phyloP scores from a whole-genome alignment of 139 green algal species.

The Coelastrella sp. region DNA sequence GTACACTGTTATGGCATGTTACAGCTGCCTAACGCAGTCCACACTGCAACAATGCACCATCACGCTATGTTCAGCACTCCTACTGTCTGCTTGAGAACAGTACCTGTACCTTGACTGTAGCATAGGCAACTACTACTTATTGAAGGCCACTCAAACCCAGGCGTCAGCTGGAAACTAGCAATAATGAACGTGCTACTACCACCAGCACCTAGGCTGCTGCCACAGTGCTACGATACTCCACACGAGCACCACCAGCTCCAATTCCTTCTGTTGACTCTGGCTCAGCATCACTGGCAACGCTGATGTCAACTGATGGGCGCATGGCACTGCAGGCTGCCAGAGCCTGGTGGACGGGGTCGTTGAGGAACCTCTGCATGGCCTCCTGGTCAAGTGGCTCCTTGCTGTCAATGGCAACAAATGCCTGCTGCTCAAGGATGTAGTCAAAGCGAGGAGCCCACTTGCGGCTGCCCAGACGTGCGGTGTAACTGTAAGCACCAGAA shows the following conservation, averaged over 20 bases:
- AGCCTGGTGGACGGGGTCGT: conserved; percentile 78
- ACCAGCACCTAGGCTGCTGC: conserved; percentile 30
- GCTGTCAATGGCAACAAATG: conserved; percentile 81
- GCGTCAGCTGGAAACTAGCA: not conserved
- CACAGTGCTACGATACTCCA: conserved; percentile 80
- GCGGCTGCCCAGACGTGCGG: conserved; percentile 93
- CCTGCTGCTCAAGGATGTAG: conserved; percentile 96
- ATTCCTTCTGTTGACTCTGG: conserved; percentile 75
- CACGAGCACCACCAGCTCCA: conserved; percentile 83
- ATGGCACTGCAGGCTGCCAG: conserved; percentile 92
- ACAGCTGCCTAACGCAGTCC: too few relatives aligned
- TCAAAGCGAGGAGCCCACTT: conserved; percentile 99
- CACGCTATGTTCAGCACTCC: too few relatives aligned
- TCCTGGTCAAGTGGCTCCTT: conserved; percentile 72
- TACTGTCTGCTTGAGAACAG: too few relatives aligned
- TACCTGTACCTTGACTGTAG: too few relatives aligned
- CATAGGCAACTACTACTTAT: too few relatives aligned
- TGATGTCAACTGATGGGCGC: conserved; percentile 97
- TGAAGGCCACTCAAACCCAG: too few relatives aligned
- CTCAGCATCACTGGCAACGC: conserved; percentile 82
- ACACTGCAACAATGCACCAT: too few relatives aligned
- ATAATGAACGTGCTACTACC: not conserved
- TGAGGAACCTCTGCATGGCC: conserved; percentile 59
- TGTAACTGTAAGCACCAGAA: conserved; percentile 75
- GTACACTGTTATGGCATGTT: not conserved